Evolutionary conservation across 805 yeast species (phyloP).

Genomic region (Yarrowia deformans): DNA sequence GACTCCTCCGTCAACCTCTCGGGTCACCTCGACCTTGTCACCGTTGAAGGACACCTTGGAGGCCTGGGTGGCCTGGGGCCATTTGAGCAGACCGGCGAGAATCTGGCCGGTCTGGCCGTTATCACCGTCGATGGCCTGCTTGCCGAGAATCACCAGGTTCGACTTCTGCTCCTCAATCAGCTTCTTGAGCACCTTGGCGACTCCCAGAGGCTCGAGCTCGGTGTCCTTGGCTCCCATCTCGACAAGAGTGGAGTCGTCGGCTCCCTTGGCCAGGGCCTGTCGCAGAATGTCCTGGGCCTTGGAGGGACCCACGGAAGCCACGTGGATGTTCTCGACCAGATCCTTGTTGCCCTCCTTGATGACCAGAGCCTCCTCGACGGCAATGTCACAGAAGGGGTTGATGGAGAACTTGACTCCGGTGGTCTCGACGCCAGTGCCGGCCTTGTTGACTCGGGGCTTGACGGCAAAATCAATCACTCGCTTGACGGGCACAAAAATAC

Average conservation of each 20-base stretch:
- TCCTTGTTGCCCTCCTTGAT: constrained; percentile 69
- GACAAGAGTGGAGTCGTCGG: constrained; percentile 81
- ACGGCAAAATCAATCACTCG: constrained; percentile 93
- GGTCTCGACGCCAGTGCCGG: constrained; percentile 83
- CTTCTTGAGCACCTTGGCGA: constrained; percentile 82
- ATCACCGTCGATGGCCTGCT: constrained; percentile 97
- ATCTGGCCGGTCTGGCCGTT: constrained; percentile 95
- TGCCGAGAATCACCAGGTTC: constrained; percentile 88
- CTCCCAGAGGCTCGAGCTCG: constrained; percentile 80
- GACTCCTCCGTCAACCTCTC: constrained; percentile 96
- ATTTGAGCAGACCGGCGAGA: constrained; percentile 87
- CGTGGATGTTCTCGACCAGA: constrained; percentile 82
- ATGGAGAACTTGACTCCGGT: constrained; percentile 90
- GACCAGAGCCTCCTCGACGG: constrained; percentile 91
- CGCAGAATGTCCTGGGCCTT: constrained; percentile 89
- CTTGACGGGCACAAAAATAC: constrained; percentile 90
- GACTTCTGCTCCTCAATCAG: constrained; percentile 72
- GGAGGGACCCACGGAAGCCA: constrained; percentile 86
- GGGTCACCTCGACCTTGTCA: constrained; percentile 67
- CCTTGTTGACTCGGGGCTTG: constrained; percentile 88
- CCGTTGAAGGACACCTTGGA: constrained; percentile 75
- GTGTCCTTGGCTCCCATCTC: constrained; percentile 71
- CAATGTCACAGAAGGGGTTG: constrained; percentile 98
- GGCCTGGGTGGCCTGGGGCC: constrained; percentile 98
- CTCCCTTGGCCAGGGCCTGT: constrained; percentile 94